Conservation (phyloP, 129 eudicot genomes). For the Silybum marianum region DNA sequence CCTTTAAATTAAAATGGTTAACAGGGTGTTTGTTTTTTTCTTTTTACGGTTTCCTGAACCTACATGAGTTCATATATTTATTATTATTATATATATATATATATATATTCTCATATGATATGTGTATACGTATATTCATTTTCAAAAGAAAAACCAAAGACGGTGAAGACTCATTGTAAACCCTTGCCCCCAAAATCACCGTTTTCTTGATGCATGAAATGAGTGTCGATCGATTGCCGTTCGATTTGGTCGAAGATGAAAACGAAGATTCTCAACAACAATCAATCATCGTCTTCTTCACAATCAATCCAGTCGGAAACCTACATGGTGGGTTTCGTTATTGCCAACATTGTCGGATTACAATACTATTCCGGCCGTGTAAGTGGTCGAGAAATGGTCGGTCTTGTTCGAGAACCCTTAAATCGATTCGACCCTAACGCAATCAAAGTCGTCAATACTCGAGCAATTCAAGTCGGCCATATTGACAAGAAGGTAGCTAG, state of each 20-base stretch:
- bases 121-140: no score
- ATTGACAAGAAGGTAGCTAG: slow-evolving; percentile 59
- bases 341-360: slow-evolving; percentile 69
- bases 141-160: not conserved
- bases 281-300: not conserved
- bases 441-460: slow-evolving; percentile 65
- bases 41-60: no score
- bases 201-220: not conserved
- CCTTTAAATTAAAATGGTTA: no score
- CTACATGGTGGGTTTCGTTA: slow-evolving; percentile 68
- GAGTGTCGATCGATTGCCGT: not conserved
- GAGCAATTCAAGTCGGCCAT: slow-evolving; percentile 72
- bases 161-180: not conserved
- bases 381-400: slow-evolving; percentile 77
- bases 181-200: not conserved
- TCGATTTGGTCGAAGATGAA: slow-evolving; percentile 7
- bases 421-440: slow-evolving; percentile 68
- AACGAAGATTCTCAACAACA: not conserved
- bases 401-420: slow-evolving; percentile 71
- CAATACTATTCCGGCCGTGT: slow-evolving; percentile 64
- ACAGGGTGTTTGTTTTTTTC: no score
- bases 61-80: no score
- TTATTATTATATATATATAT: no score
- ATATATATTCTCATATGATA: no score
- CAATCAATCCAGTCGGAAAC: slow-evolving; percentile 35